These are phyloP conservation scores for Termitomyces heimii DNA, from an alignment of 768 basidiomycete species.

Conservation along the genomic window DNA sequence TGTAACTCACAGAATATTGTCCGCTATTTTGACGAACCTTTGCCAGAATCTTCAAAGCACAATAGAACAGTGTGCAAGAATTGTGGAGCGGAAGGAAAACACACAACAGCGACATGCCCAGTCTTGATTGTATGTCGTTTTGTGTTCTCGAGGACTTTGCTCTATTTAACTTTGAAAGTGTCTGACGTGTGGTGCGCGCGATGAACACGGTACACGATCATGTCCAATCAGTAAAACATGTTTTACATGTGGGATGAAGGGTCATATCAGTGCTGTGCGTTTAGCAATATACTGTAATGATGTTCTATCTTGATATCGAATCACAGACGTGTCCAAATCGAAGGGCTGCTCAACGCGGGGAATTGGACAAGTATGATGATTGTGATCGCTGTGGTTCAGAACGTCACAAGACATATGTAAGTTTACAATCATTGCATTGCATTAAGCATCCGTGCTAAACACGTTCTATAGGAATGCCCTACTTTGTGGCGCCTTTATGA, in stretches of 20 bases:
- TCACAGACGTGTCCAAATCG: constrained; percentile 70
- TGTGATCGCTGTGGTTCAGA: constrained; percentile 68
- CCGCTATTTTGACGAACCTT: constrained; percentile 60
- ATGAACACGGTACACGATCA: constrained; percentile 72
- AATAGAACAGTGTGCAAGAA: constrained; percentile 63
- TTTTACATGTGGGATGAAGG: constrained; percentile 79
- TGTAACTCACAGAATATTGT: constrained; percentile 35
- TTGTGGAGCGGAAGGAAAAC: constrained; percentile 70
- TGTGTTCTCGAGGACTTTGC: neutral
- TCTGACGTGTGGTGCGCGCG: constrained; percentile 71
- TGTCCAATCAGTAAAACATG: constrained; percentile 82
- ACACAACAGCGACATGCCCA: constrained; percentile 63
- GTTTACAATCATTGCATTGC: constrained; percentile 16
- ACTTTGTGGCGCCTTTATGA: constrained; percentile 78
- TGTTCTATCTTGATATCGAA: neutral
- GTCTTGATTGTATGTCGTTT: constrained; percentile 55
- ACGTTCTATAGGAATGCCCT: constrained; percentile 67
- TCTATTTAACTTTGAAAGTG: constrained; percentile 40
- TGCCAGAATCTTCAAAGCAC: constrained; percentile 34
- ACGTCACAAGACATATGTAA: constrained; percentile 59
- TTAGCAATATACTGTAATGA: neutral
- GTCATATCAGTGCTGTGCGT: constrained; percentile 66
- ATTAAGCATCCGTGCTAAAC: neutral
- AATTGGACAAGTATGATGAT: constrained; percentile 30
- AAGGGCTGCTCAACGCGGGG: constrained; percentile 18